Base-by-base conservation (phyloP, 169 alveolate species). In the Eimeria acervulina region DNA sequence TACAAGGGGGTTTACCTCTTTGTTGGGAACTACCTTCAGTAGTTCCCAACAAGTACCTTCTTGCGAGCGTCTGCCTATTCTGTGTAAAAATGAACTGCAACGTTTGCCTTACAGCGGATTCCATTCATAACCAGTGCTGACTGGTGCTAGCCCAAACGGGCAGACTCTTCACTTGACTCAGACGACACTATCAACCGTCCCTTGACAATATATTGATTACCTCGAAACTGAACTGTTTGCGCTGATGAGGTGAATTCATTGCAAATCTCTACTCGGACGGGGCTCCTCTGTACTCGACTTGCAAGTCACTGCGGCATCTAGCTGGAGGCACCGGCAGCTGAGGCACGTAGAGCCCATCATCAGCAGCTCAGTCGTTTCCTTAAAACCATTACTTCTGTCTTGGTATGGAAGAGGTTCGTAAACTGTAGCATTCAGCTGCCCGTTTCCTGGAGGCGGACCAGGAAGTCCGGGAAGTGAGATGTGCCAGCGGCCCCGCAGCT, bases 401-500 rank as follows among this genome's bases (percentile, higher is more conserved):
- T 21, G 4, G 33, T 76, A 12, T 76, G 38, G 87, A 76, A 42
- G 70, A 31, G 28, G 23, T 81, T 51, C 44, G 15, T 81, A 74
- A 31, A 28, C 40, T 51, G 44, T 47, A 31, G 63, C 72, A 52
- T 47, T 31, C 63, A 21, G 55, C 40, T 31, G 72, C 68, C 70
- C 52, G 47, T 44, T 55, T 85, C 55, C 55, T 47, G 36, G 93
- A 38, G 81, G 81, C 93, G 70, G 78, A 19, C 59, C 81, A 28
- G 44, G 93, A 55, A 44, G 81, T 38, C 70, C 13, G 19, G 78
- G 81, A 85, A 55, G 28, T 40, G 91, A 72, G 63, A 85, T 36
- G 63, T 59, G 80, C 93, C 93, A 85, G 80, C 76, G 80, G 80
- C 78, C 80, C 78, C 78, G 93, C 80, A 55, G 55, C 12, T 36